phyloP scores from a whole-genome alignment of 345 rosid genomes.

The Theobroma cacao region DNA sequence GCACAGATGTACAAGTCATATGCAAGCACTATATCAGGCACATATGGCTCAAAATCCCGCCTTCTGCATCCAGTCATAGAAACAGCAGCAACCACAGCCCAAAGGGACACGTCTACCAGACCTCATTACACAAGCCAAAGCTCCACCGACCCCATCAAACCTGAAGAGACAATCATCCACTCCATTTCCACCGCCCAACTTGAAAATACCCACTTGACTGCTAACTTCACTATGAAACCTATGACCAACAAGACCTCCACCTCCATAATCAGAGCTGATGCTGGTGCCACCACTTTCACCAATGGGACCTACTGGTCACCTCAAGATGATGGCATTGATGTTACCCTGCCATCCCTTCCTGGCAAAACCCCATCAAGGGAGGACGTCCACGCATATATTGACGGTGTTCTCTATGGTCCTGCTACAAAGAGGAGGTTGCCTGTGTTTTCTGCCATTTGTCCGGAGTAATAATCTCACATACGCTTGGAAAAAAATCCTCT shows the following conservation, averaged over 20 bases:
- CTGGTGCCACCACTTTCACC: not conserved
- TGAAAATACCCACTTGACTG: conserved; percentile 8
- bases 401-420: conserved; percentile 27
- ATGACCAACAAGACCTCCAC: conserved; percentile 9
- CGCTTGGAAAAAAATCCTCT: not conserved
- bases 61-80: conserved; percentile 18
- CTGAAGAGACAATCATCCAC: not conserved
- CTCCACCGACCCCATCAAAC: not conserved
- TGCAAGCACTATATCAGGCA: conserved; percentile 15
- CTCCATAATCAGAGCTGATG: not conserved
- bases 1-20: conserved; percentile 26
- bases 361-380: conserved; percentile 24
- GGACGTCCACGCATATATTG: conserved; percentile 30
- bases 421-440: conserved; percentile 38
- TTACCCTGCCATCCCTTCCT: conserved; percentile 32
- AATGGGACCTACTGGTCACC: conserved; percentile 51
- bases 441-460: conserved; percentile 32
- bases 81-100: conserved; percentile 16
- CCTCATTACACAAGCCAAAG: not conserved
- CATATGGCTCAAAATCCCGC: conserved; percentile 23
- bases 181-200: conserved; percentile 4
- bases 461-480: conserved; percentile 10
- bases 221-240: conserved; percentile 13
- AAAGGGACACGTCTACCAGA: not conserved
- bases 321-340: conserved; percentile 56